Conservation (phyloP, 768 basidiomycete genomes). For the Kwoniella sp. region DNA sequence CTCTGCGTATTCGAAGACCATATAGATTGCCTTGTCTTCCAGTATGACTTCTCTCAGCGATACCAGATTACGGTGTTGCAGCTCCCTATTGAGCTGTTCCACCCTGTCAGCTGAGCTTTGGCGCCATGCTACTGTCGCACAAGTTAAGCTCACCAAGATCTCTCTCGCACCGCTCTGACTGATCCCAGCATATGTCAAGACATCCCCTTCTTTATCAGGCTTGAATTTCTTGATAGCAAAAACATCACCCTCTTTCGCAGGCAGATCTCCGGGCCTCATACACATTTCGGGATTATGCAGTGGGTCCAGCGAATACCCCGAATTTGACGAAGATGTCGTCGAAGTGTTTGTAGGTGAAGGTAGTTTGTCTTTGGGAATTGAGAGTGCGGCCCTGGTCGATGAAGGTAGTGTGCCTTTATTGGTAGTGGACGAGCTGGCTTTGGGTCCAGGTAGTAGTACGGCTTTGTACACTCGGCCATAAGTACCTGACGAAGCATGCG, state of each 20-base stretch:
- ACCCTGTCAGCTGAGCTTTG: neutral
- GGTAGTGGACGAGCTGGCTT: constrained; percentile 6
- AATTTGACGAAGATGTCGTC: constrained; percentile 20
- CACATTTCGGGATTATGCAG: constrained; percentile 48
- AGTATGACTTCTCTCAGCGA: constrained; percentile 91
- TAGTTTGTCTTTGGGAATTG: constrained; percentile 26
- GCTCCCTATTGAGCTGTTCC: constrained; percentile 35
- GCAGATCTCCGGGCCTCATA: constrained; percentile 66
- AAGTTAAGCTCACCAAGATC: constrained; percentile 66
- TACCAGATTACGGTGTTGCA: constrained; percentile 72
- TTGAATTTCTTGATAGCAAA: constrained; percentile 99
- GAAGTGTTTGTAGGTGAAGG: constrained; percentile 17
- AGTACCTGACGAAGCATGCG: constrained; percentile 61
- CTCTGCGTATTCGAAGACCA: constrained; percentile 99
- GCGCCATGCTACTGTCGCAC: neutral
- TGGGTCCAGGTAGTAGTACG: constrained; percentile 45
- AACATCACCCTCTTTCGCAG: constrained; percentile 63
- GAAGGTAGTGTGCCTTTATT: constrained; percentile 22
- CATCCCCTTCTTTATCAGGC: constrained; percentile 98
- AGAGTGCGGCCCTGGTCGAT: constrained; percentile 32
- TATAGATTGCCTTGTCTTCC: constrained; percentile 97
- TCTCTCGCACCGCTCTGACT: constrained; percentile 97
- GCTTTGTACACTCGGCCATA: constrained; percentile 99
- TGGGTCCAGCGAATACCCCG: constrained; percentile 22
- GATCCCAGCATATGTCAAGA: constrained; percentile 92